These are phyloP conservation scores for Tardiomyces digboiensis DNA, from an alignment of 1,139 yeast species.

Conservation along the genomic window DNA sequence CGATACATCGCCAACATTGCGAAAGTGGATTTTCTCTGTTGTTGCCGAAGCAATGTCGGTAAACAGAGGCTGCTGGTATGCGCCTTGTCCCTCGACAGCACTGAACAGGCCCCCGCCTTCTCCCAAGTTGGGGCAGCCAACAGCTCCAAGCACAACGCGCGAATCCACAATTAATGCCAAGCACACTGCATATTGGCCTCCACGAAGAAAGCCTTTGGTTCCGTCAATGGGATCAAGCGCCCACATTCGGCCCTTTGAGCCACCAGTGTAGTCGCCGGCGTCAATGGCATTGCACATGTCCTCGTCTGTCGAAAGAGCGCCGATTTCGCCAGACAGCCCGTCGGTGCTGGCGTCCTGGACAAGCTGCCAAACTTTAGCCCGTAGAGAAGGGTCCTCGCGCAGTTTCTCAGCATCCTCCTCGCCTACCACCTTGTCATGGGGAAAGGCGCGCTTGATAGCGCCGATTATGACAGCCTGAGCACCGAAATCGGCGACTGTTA, in stretches of 20 bases:
- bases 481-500: conserved; percentile 93
- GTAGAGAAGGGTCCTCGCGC: conserved; percentile 38
- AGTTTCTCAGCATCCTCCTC: conserved; percentile 81
- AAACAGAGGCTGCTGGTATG: conserved; percentile 33
- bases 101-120: conserved; percentile 61
- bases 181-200: conserved; percentile 96
- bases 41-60: conserved; percentile 6
- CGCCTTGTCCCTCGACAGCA: conserved; percentile 67
- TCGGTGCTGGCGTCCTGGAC: conserved; percentile 22
- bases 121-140: conserved; percentile 87
- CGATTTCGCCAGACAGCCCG: conserved; percentile 20
- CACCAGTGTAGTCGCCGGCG: conserved; percentile 70
- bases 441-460: conserved; percentile 72
- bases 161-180: conserved; percentile 84
- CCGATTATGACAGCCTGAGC: conserved; percentile 90
- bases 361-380: conserved; percentile 30
- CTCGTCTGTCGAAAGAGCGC: conserved; percentile 32
- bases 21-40: conserved; percentile 23
- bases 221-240: conserved; percentile 98
- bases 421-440: conserved; percentile 80
- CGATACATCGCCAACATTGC: conserved; percentile 22
- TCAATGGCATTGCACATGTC: conserved; percentile 63
- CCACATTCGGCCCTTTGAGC: conserved; percentile 79
- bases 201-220: conserved; percentile 91
- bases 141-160: conserved; percentile 76